Conservation (phyloP, 495 filamentous ascomycete species). For the Rostrohypoxylon terebratum region DNA sequence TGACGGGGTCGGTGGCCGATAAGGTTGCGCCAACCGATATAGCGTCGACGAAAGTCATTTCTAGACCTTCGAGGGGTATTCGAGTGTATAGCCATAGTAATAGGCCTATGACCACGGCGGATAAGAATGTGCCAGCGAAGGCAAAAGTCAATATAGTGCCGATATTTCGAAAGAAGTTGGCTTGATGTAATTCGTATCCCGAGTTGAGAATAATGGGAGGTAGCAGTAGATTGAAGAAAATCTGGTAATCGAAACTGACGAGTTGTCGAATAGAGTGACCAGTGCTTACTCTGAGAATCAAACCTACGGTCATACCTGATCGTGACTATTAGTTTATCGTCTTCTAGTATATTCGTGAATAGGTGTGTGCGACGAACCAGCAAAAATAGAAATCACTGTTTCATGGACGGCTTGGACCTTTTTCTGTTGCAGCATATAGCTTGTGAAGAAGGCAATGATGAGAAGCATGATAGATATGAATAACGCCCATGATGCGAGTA, state of each 20-base stretch:
- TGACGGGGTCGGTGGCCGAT: constrained; percentile 96
- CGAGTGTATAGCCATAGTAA: constrained; percentile 90
- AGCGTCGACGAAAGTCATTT: constrained; percentile 91
- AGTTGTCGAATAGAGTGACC: constrained; percentile 84
- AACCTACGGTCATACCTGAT: constrained; percentile 92
- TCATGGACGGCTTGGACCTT: constrained; percentile 98
- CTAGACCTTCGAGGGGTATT: constrained; percentile 84
- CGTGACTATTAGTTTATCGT: constrained; percentile 21
- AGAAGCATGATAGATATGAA: constrained; percentile 95
- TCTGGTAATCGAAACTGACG: constrained; percentile 97
- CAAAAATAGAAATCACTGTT: constrained; percentile 98
- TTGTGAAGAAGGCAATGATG: constrained; percentile 93
- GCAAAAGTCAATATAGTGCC: constrained; percentile 98
- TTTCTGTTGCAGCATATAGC: constrained; percentile 93
- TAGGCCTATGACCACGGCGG: constrained; percentile 88
- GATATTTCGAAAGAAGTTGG: constrained; percentile 98
- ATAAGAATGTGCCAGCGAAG: constrained; percentile 97
- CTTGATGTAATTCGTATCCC: constrained; percentile 97
- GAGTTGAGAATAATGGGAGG: constrained; percentile 97
- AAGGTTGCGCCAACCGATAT: constrained; percentile 95
- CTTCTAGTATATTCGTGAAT: background rate
- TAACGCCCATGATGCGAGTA: constrained; percentile 93
- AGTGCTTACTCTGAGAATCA: constrained; percentile 84
- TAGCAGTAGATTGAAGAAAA: constrained; percentile 98
- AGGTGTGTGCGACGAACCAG: constrained; percentile 67